Conservation (phyloP, 495 filamentous ascomycete genomes). For the Penicillium maclennaniae region DNA sequence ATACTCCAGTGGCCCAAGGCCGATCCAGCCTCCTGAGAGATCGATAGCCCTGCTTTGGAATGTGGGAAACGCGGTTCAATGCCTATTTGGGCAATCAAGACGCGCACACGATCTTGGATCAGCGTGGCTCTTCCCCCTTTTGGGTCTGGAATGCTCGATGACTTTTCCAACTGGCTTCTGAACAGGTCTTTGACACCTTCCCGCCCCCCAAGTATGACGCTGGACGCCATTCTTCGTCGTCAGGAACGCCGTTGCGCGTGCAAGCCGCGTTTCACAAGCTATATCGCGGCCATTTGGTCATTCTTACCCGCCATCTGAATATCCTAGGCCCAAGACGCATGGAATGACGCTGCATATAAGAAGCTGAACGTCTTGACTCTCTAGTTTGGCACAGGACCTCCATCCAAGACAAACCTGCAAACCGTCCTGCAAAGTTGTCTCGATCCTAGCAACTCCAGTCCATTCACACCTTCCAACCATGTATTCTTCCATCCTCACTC, state of each 20-base stretch:
- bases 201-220: constrained; percentile 26
- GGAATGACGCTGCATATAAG: constrained; percentile 20
- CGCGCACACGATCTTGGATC: constrained; percentile 14
- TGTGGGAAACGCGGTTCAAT: constrained; percentile 17
- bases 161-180: constrained; percentile 3
- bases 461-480: constrained; percentile 8
- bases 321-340: constrained; percentile 1
- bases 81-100: constrained; percentile 4
- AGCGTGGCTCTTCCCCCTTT: constrained; percentile 1
- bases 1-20: neutral
- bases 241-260: neutral
- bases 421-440: neutral
- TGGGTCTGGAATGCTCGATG: constrained; percentile 21
- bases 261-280: constrained; percentile 14
- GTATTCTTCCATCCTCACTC: constrained; percentile 21
- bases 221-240: constrained; percentile 1
- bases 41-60: constrained; percentile 19
- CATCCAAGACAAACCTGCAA: neutral
- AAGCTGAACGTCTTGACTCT: neutral
- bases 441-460: neutral
- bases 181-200: constrained; percentile 6
- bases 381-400: neutral
- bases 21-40: constrained; percentile 15
- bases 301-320: constrained; percentile 26
- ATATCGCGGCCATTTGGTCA: constrained; percentile 15